Evolutionary conservation across 805 yeast genomes (phyloP).

Genomic region (Candida qinlingensis): DNA sequence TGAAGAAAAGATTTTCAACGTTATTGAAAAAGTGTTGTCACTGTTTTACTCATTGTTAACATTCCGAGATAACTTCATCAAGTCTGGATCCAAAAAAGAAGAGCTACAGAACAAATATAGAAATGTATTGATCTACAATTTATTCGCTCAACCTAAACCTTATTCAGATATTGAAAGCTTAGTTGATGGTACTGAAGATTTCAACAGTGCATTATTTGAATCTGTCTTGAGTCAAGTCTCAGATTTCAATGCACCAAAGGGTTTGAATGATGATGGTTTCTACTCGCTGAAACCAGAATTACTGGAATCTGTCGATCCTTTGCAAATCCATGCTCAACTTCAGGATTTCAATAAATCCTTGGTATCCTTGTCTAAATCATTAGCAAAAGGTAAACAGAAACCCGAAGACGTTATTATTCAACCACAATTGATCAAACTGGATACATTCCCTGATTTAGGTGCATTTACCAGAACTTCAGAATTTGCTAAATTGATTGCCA

Average conservation of each 20-base stretch:
- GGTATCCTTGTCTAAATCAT: conserved; percentile 37
- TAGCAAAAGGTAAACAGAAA: conserved; percentile 27
- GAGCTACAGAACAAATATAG: conserved; percentile 28
- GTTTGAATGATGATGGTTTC: conserved; percentile 61
- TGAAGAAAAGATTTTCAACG: conserved; percentile 43
- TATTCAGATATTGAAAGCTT: conserved; percentile 44
- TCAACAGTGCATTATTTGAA: conserved; percentile 45
- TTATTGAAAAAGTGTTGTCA: conserved; percentile 76
- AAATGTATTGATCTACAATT: conserved; percentile 41
- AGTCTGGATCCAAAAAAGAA: conserved; percentile 29
- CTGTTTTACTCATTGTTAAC: conserved; percentile 64
- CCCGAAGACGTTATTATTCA: conserved; percentile 38
- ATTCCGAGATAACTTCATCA: conserved; percentile 59
- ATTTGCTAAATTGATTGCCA: conserved; percentile 54
- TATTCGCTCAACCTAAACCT: conserved; percentile 48
- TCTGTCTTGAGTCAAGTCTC: conserved; percentile 60
- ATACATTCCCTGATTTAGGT: conserved; percentile 39
- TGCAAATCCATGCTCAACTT: conserved; percentile 40
- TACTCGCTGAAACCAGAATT: conserved; percentile 49
- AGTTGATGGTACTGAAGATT: conserved; percentile 28
- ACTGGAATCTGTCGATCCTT: conserved; percentile 51
- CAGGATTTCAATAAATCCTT: conserved; percentile 48
- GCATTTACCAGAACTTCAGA: conserved; percentile 43
- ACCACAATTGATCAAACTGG: conserved; percentile 35
- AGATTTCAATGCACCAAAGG: conserved; percentile 57